Conservation (phyloP, 305 asterid genomes). For the Plantago coronopus region DNA sequence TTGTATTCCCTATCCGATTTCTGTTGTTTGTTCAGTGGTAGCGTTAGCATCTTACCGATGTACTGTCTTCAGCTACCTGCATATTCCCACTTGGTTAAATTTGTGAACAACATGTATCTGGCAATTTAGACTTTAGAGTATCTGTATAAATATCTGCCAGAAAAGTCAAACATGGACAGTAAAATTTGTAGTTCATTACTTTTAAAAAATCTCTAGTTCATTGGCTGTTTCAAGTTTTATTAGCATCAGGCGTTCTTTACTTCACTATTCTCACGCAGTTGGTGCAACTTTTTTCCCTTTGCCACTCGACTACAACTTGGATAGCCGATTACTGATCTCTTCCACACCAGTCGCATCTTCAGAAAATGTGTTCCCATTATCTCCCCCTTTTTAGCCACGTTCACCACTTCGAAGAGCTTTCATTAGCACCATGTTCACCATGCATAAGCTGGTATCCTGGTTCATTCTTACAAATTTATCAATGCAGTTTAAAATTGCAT, state of each 20-base stretch:
- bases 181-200: background rate
- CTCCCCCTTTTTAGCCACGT: background rate
- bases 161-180: too few relatives aligned
- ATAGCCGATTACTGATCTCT: conserved; percentile 6
- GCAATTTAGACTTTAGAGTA: too few relatives aligned
- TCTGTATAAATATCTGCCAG: too few relatives aligned
- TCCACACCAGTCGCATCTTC: conserved; percentile 19
- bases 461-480: too few relatives aligned
- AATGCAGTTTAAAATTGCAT: too few relatives aligned
- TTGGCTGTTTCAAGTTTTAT: background rate
- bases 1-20: background rate
- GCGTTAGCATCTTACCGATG: background rate
- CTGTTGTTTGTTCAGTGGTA: background rate
- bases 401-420: too few relatives aligned
- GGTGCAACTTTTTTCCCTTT: conserved; percentile 6
- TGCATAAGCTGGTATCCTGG: too few relatives aligned
- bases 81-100: background rate
- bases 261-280: conserved; percentile 17
- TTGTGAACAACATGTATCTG: background rate
- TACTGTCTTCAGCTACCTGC: background rate
- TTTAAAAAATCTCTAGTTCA: background rate
- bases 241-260: conserved; percentile 25
- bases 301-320: background rate
- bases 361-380: background rate
- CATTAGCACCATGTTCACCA: too few relatives aligned